Evolutionary conservation across 352 stramenopile genomes (phyloP).

Genomic region (Globisporangium cystogenes): DNA sequence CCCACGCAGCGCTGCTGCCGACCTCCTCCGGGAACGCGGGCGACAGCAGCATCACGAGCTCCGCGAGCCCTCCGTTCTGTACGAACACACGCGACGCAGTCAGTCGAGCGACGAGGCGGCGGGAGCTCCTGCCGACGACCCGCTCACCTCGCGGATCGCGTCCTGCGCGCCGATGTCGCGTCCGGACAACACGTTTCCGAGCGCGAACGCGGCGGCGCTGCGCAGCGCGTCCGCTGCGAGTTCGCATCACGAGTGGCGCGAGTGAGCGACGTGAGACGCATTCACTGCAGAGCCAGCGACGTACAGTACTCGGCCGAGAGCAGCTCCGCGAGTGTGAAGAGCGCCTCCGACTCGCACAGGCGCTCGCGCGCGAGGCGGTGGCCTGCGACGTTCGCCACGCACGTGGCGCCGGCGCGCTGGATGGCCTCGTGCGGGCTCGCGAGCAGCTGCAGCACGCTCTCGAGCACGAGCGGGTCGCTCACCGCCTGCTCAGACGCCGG

Average conservation of each 20-base stretch:
- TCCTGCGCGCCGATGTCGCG: conserved; percentile 56
- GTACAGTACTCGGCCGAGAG: conserved; percentile 46
- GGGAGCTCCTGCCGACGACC: background rate
- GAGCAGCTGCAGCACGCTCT: conserved; percentile 36
- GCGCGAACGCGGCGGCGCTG: conserved; percentile 51
- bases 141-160: conserved; percentile 39
- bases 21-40: conserved; percentile 60
- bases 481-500: conserved; percentile 20
- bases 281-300: too few species aligned
- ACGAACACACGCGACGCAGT: background rate
- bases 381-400: conserved; percentile 49
- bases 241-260: background rate
- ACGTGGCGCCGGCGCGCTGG: conserved; percentile 43
- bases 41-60: conserved; percentile 59
- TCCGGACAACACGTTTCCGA: conserved; percentile 62
- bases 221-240: conserved; percentile 37
- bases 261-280: conserved; percentile 5
- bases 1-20: conserved; percentile 66
- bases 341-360: conserved; percentile 40
- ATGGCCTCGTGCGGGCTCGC: conserved; percentile 54
- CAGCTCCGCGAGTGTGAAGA: conserved; percentile 36
- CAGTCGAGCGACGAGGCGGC: background rate
- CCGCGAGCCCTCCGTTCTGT: conserved; percentile 38
- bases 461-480: conserved; percentile 29
- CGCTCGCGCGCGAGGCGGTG: conserved; percentile 27